Evolutionary conservation across 1,284 basidiomycete species (phyloP).

Genomic region (Takashimella tepidaria): DNA sequence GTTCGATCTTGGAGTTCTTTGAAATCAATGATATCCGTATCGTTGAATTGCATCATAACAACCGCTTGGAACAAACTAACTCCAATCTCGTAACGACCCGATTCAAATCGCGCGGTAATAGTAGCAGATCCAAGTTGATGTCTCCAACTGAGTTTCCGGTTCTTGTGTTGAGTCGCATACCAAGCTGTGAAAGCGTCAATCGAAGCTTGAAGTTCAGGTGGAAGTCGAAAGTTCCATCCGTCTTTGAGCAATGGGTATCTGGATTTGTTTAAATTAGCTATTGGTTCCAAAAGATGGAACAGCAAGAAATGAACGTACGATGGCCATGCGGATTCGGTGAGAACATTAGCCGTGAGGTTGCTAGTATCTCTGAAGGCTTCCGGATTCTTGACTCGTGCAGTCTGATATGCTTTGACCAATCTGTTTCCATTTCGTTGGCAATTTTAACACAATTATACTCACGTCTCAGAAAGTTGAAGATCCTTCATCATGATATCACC

Average conservation of each 20-base stretch:
- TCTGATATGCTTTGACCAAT: conserved; percentile 50
- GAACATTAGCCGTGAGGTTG: conserved; percentile 52
- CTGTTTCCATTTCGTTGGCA: conserved; percentile 24
- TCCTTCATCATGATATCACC: conserved; percentile 51
- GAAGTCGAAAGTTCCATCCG: conserved; percentile 40
- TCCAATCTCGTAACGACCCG: conserved; percentile 75
- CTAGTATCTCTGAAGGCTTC: conserved; percentile 41
- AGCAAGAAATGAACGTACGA: conserved; percentile 32
- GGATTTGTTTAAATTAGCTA: not conserved
- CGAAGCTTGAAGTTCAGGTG: conserved; percentile 62
- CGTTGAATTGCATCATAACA: conserved; percentile 87
- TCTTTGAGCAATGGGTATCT: conserved; percentile 42
- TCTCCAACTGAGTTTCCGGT: conserved; percentile 71
- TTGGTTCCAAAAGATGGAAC: not conserved
- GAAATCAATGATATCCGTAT: conserved; percentile 56
- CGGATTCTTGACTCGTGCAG: conserved; percentile 42
- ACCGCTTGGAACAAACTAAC: conserved; percentile 87
- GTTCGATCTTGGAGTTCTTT: conserved; percentile 65
- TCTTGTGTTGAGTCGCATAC: conserved; percentile 70
- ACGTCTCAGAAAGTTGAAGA: conserved; percentile 45
- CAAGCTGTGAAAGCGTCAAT: conserved; percentile 60
- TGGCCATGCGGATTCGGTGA: conserved; percentile 57
- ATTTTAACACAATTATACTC: conserved; percentile 9
- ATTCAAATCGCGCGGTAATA: conserved; percentile 63
- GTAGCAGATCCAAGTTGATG: conserved; percentile 74